A percentile compares a stretch with the other conserved stretches of the same genome.
These are phyloP conservation scores for Neohortaea acidophila DNA, from an alignment of 495 filamentous ascomycete species.

Conservation along the genomic window DNA sequence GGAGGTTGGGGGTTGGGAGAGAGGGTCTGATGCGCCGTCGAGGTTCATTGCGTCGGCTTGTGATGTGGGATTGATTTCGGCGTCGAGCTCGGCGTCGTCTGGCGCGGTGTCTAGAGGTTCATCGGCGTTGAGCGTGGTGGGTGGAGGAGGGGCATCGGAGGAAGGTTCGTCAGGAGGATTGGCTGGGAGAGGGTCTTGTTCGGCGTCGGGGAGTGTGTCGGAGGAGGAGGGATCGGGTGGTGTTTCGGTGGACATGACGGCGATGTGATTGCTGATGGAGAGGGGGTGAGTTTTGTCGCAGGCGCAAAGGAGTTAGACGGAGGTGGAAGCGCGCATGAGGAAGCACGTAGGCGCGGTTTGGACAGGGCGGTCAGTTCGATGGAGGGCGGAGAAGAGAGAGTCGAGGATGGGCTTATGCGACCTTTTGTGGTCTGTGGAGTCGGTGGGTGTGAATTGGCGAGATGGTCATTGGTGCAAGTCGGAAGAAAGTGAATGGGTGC, in stretches of 20 bases:
- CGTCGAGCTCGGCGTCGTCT: conserved; percentile 18
- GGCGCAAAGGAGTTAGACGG: neutral
- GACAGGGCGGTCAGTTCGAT: conserved; percentile 3
- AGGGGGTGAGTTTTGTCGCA: neutral
- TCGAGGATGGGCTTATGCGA: neutral
- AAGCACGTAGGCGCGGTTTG: neutral
- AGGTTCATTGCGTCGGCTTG: conserved; percentile 21
- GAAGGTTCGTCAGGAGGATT: neutral
- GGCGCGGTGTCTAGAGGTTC: conserved; percentile 1
- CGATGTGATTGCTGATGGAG: conserved; percentile 5
- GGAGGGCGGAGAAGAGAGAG: neutral
- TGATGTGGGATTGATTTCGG: conserved; percentile 16
- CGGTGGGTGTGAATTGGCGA: neutral
- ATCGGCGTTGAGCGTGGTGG: conserved; percentile 5
- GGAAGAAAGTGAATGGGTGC: neutral
- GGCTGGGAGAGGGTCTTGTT: neutral
- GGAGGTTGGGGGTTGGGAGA: neutral
- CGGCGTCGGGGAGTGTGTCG: conserved; percentile 7
- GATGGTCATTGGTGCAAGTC: neutral
- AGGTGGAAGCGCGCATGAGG: neutral
- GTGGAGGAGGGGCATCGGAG: neutral
- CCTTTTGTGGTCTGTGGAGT: neutral
- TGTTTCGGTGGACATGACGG: conserved; percentile 3
- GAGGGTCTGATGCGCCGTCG: conserved; percentile 19
- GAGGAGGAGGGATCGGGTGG: conserved; percentile 2